Evolutionary conservation across 2,329 filamentous ascomycete genomes (phyloP).

Genomic region (Aotearoamyces nothofagi): DNA sequence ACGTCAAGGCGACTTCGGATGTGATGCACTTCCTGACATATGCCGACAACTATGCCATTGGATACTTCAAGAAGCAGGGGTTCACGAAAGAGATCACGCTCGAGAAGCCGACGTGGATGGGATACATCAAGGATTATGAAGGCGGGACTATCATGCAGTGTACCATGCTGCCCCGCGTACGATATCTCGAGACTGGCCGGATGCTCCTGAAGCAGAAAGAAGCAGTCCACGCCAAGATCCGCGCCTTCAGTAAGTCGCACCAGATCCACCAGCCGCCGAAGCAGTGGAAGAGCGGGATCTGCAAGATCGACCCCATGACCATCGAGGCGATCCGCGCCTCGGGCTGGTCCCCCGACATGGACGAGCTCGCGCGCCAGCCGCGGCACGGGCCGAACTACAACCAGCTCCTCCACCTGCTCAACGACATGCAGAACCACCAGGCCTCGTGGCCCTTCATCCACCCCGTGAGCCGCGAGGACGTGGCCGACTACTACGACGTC

Average conservation of each 20-base stretch:
- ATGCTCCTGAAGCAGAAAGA: constrained; percentile 98
- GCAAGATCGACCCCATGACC: constrained; percentile 67
- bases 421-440: constrained; percentile 87
- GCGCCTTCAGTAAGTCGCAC: constrained; percentile 78
- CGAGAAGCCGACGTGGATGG: constrained; percentile 88
- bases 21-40: constrained; percentile 99
- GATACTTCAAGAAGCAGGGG: constrained; percentile 98
- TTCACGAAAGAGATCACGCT: constrained; percentile 98
- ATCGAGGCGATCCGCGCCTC: constrained; percentile 83
- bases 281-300: constrained; percentile 65
- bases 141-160: constrained; percentile 99
- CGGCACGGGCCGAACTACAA: constrained; percentile 95
- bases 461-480: constrained; percentile 89
- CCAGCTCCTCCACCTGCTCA: constrained; percentile 80
- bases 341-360: constrained; percentile 96
- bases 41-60: constrained; percentile 96
- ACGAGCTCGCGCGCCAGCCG: constrained; percentile 85
- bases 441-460: constrained; percentile 90
- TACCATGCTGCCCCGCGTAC: constrained; percentile 86
- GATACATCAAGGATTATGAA: constrained; percentile 99
- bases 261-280: constrained; percentile 73
- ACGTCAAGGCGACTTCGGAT: constrained; percentile 89
- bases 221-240: constrained; percentile 85
- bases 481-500: constrained; percentile 97
- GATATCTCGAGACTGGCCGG: constrained; percentile 81